Conservation (phyloP, 257 asterid species). For the Solanum pinnatisectum region DNA sequence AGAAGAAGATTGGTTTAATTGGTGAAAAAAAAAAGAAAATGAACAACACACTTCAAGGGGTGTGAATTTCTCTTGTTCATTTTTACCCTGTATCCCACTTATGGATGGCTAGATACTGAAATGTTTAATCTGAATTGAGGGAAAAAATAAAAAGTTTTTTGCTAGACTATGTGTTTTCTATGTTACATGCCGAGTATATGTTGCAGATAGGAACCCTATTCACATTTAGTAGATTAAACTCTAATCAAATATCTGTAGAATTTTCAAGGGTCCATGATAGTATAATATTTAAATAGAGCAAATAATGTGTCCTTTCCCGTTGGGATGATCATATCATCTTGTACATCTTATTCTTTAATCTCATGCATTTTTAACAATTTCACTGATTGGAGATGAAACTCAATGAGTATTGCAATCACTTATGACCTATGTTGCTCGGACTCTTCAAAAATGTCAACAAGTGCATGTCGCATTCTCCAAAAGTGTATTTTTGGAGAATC, state of each 20-base stretch:
- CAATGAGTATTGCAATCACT: background rate
- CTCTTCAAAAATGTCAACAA: too few relatives aligned
- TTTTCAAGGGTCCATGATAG: background rate
- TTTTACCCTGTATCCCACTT: background rate
- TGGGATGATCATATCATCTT: background rate
- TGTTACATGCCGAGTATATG: background rate
- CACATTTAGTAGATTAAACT: background rate
- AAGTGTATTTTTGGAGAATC: too few relatives aligned
- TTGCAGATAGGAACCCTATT: background rate
- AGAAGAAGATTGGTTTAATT: background rate
- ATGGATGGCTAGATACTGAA: background rate
- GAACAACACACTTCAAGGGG: background rate
- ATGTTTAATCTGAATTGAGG: background rate
- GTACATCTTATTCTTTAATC: background rate
- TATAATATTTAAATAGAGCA: background rate
- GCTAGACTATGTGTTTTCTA: background rate
- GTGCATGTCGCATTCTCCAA: too few relatives aligned
- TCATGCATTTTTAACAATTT: background rate
- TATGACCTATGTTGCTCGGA: background rate
- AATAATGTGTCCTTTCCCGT: background rate
- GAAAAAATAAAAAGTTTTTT: background rate
- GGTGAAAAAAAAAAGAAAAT: background rate
- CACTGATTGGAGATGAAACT: background rate
- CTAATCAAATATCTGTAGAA: background rate
- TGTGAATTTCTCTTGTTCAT: background rate